phyloP scores from a whole-genome alignment of 352 stramenopile genomes.

The Pythium aphanidermatum region DNA sequence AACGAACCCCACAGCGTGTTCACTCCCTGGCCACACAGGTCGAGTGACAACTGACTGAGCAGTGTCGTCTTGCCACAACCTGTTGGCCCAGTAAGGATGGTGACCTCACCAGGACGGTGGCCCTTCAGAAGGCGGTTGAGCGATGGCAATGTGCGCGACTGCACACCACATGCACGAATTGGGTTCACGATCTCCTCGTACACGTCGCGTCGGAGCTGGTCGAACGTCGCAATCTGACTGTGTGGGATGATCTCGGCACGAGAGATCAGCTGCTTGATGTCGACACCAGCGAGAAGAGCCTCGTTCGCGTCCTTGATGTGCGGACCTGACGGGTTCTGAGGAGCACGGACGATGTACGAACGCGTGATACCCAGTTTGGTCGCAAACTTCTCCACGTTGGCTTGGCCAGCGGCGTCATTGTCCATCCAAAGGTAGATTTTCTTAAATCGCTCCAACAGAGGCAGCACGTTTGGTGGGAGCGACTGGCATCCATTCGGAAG shows the following conservation, averaged over 20 bases:
- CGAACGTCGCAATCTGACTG: slow-evolving; percentile 93
- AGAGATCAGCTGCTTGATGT: slow-evolving; percentile 85
- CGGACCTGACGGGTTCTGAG: slow-evolving; percentile 24
- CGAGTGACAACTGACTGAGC: slow-evolving; percentile 87
- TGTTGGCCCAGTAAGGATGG: slow-evolving; percentile 97
- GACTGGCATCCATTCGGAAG: slow-evolving; percentile 97
- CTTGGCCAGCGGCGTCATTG: slow-evolving; percentile 92
- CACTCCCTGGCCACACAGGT: slow-evolving; percentile 92
- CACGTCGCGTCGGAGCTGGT: slow-evolving; percentile 89
- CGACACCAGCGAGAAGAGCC: slow-evolving; percentile 85
- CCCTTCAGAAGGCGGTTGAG: slow-evolving; percentile 97
- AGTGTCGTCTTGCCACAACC: slow-evolving; percentile 95
- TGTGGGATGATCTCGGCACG: slow-evolving; percentile 84
- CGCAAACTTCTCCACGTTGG: slow-evolving; percentile 95
- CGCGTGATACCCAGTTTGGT: slow-evolving; percentile 92
- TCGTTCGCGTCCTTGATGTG: slow-evolving; percentile 99
- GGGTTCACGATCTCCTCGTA: slow-evolving; percentile 95
- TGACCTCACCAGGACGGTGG: slow-evolving; percentile 96
- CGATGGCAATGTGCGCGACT: slow-evolving; percentile 90
- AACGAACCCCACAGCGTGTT: slow-evolving; percentile 99
- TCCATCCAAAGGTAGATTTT: slow-evolving; percentile 99
- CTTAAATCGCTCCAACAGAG: slow-evolving; percentile 95
- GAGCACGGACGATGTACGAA: slow-evolving; percentile 89
- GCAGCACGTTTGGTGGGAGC: slow-evolving; percentile 92
- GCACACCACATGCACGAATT: slow-evolving; percentile 88